Evolutionary conservation across 1,284 basidiomycete genomes (phyloP), one percentile per base, ranked within the genome.

Genomic region (Puccinia hordei): DNA sequence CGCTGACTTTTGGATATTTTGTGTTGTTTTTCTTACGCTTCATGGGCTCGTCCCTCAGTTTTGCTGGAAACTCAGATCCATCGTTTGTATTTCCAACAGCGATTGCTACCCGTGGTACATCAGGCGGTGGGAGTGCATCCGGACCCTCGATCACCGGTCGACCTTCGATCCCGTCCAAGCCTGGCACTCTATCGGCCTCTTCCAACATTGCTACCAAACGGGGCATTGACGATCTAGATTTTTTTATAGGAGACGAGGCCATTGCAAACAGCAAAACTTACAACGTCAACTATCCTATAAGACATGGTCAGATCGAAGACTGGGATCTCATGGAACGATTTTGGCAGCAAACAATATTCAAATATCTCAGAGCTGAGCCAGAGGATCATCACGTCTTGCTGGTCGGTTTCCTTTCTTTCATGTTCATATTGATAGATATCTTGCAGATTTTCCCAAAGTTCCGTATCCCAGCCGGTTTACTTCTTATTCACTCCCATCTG

Each of bases 251-350:
- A 81, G 94, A 99, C 86, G 96, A 99, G 86, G 97, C 97, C 0
- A 89, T 98, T 38, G 98, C 95, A 88, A 85, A 85, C 57, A 63
- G 59, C n/a, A 73, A 65, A 73, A 83, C 87, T 4, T 99, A 99
- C 87, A 92, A 93, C 57, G 90, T 99, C 22, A 92, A 96, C 87
- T 98, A 98, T 87, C 97, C 97, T 30, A 98, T 99, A 85, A 90
- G 93, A 79, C 97, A 99, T 86, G 97, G 97, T 53, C 92, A 94
- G 91, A 98, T 99, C 85, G 97, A 99, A 83, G 98, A 99, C 86
- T 99, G 97, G 97, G 97, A 99, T 87, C 91, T 97, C 84, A 99
- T 99, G 97, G 97, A 99, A 87, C 89, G 97, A 13, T 99, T 95
- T 87, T 99, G 96, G 97, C 95, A 98, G 87, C 96, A 99, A 88